Percentiles rank a stretch among this genome's conserved stretches.
Evolutionary conservation across 2,329 filamentous ascomycete species (phyloP).

Genomic region (Apiospora sp.): DNA sequence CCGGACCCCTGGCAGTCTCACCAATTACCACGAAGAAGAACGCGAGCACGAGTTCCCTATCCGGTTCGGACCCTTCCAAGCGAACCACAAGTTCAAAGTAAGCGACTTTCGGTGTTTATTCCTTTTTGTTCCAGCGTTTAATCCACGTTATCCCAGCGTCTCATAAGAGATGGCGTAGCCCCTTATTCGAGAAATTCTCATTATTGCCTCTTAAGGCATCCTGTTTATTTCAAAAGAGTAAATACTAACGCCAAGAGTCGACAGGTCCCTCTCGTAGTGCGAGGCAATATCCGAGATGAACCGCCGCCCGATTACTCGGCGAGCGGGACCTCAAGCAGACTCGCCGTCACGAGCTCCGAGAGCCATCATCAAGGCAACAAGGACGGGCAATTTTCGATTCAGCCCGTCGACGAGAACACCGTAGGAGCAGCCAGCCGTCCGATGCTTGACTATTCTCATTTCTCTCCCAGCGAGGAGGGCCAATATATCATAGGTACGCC

Average conservation of each 20-base stretch:
- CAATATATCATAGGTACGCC: slow-evolving; percentile 20
- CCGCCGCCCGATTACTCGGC: not conserved
- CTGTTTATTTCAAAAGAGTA: no score
- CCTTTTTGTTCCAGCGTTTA: no score
- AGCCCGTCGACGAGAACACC: not conserved
- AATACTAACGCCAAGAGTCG: no score
- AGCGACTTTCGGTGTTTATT: no score
- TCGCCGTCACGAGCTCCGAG: not conserved
- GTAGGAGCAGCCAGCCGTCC: not conserved
- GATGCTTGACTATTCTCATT: slow-evolving; percentile 21
- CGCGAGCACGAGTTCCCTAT: slow-evolving; percentile 20
- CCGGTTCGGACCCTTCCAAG: not conserved
- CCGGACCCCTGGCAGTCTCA: slow-evolving; percentile 2
- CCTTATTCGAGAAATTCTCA: no score
- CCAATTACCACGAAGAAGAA: slow-evolving; percentile 9
- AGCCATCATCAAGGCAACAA: not conserved
- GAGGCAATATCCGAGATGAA: slow-evolving; percentile 21
- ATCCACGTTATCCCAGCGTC: no score
- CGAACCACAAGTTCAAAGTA: not conserved
- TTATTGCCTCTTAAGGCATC: no score
- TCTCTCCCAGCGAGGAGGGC: slow-evolving; percentile 2
- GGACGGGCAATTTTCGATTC: not conserved
- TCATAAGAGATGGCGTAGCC: no score
- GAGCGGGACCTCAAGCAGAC: not conserved
- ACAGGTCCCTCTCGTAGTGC: slow-evolving; percentile 14